Evolutionary conservation across 371 early-diverging fungal genomes (phyloP).

Genomic region (Mucor irregularis): DNA sequence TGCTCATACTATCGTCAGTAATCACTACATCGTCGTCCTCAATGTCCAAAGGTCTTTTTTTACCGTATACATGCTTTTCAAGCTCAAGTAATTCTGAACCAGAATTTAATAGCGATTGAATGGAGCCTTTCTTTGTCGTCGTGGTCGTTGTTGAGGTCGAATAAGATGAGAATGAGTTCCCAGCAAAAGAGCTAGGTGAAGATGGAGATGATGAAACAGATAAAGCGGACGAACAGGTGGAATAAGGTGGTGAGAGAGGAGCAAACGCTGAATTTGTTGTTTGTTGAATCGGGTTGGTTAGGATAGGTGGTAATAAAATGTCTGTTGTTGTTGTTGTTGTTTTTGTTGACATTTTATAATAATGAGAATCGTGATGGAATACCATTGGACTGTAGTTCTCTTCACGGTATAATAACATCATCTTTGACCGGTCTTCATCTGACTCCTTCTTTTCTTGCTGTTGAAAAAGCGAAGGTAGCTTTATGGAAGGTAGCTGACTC

Average conservation of each 20-base stretch:
- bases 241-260: slow-evolving; percentile 12
- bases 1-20: background rate
- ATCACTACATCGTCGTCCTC: slow-evolving; percentile 1
- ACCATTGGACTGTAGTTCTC: background rate
- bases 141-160: background rate
- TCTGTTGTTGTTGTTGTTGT: slow-evolving; percentile 7
- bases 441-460: background rate
- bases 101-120: slow-evolving; percentile 46
- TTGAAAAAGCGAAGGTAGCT: slow-evolving; percentile 1
- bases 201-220: slow-evolving; percentile 25
- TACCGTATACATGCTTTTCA: slow-evolving; percentile 6
- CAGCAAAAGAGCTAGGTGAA: slow-evolving; percentile 20
- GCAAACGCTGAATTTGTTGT: background rate
- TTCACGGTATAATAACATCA: background rate
- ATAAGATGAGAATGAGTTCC: background rate
- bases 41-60: slow-evolving; percentile 3
- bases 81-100: slow-evolving; percentile 26
- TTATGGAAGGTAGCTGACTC: slow-evolving; percentile 6
- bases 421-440: background rate
- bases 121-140: slow-evolving; percentile 25
- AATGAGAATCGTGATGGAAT: background rate
- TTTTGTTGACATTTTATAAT: background rate
- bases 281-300: background rate
- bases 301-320: slow-evolving; percentile 10
- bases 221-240: slow-evolving; percentile 10